Conservation (phyloP, 805 yeast genomes). For the Pichia kluyveri region DNA sequence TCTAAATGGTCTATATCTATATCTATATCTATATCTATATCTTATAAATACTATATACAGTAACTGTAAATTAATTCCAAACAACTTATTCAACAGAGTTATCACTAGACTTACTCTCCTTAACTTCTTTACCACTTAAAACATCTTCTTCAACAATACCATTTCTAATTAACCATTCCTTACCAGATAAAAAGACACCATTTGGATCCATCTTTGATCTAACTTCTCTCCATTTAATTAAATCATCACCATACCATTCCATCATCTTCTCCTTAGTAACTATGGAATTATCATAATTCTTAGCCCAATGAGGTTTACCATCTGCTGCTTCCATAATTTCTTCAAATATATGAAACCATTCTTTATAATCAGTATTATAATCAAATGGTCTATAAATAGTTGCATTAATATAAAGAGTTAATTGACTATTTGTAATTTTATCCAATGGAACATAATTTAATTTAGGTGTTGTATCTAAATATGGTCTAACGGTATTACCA, state of each 20-base stretch:
- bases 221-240: conserved; percentile 49
- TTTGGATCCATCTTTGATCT: conserved; percentile 70
- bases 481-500: conserved; percentile 79
- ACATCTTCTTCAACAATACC: conserved; percentile 42
- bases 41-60: no score
- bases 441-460: conserved; percentile 48
- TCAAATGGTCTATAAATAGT: conserved; percentile 95
- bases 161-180: conserved; percentile 74
- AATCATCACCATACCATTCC: conserved; percentile 74
- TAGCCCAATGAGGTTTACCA: conserved; percentile 99
- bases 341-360: conserved; percentile 84
- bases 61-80: no score
- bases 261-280: conserved; percentile 64
- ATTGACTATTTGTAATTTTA: conserved; percentile 57
- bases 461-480: conserved; percentile 70
- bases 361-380: conserved; percentile 58
- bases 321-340: conserved; percentile 64
- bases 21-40: no score
- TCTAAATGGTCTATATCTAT: no score
- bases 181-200: conserved; percentile 70
- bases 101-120: background rate
- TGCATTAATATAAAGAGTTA: conserved; percentile 83
- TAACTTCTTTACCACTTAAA: background rate
- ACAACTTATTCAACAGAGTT: background rate
- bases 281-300: conserved; percentile 80